These are phyloP conservation scores for Plasmodium cynomolgi DNA, from an alignment of 169 alveolate genomes.

Conservation along the genomic window DNA sequence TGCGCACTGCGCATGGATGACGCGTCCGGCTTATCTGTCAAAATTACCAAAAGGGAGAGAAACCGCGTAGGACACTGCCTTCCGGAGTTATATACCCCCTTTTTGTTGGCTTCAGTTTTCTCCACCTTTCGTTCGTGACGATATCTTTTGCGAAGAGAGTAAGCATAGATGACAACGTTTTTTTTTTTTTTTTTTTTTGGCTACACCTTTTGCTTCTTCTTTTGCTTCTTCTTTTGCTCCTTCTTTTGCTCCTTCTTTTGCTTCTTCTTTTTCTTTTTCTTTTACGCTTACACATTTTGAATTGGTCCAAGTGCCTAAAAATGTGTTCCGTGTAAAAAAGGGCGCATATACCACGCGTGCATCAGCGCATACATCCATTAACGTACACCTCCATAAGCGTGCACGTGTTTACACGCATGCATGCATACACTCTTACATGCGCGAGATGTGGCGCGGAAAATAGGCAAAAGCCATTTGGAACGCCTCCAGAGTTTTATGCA, in stretches of 20 bases:
- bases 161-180: background rate
- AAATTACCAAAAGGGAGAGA: constrained; percentile 7
- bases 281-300: background rate
- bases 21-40: background rate
- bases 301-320: background rate
- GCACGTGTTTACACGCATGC: background rate
- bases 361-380: background rate
- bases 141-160: background rate
- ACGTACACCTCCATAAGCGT: background rate
- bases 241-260: background rate
- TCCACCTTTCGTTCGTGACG: background rate
- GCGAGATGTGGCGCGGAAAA: background rate
- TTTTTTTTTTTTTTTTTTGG: background rate
- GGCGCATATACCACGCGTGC: background rate
- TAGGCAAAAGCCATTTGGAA: background rate
- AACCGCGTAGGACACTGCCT: background rate
- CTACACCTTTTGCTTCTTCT: background rate
- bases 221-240: background rate
- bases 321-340: background rate
- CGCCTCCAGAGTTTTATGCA: background rate
- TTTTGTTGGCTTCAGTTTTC: constrained; percentile 5
- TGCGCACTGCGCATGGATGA: background rate
- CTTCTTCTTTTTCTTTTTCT: background rate
- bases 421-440: background rate
- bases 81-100: background rate